Evolutionary conservation across 495 filamentous ascomycete genomes (phyloP).

Genomic region (Cercophora scortea): DNA sequence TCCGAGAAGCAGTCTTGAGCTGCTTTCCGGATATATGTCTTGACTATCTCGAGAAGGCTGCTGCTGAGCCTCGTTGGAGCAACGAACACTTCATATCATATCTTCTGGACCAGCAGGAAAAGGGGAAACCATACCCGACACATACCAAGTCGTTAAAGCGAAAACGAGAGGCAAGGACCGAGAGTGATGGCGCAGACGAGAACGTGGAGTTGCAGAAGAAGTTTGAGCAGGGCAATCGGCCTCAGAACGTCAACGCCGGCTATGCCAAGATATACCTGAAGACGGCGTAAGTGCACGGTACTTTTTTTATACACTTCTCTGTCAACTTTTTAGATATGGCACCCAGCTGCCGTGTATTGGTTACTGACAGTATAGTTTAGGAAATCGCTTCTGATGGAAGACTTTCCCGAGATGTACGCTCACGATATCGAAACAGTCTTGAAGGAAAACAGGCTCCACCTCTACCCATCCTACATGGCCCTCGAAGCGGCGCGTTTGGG

Average conservation of each 20-base stretch:
- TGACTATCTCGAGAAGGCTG: conserved; percentile 16
- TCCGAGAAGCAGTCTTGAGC: conserved; percentile 14
- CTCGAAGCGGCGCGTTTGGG: conserved; percentile 17
- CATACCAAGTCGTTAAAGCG: conserved; percentile 20
- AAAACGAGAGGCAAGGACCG: conserved; percentile 20
- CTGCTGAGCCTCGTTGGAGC: conserved; percentile 6
- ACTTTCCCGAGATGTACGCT: conserved; percentile 15
- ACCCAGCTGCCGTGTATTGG: too few species aligned
- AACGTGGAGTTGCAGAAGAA: too few species aligned
- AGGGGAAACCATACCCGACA: conserved; percentile 24
- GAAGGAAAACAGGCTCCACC: conserved; percentile 3
- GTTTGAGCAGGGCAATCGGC: too few species aligned
- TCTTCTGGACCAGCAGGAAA: conserved; percentile 29
- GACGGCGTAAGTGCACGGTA: conserved; percentile 7
- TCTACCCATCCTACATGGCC: conserved; percentile 24
- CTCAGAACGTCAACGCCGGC: too few species aligned
- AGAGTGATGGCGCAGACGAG: neutral
- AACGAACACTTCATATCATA: conserved; percentile 10
- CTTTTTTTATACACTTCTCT: neutral
- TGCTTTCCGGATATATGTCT: conserved; percentile 35
- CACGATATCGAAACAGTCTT: conserved; percentile 12
- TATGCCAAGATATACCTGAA: conserved; percentile 9
- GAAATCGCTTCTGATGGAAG: conserved; percentile 14
- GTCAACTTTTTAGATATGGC: neutral
- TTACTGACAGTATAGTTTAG: neutral